Evolutionary conservation across 148 eudicot species (phyloP).

Genomic region (Chenopodium formosanum): DNA sequence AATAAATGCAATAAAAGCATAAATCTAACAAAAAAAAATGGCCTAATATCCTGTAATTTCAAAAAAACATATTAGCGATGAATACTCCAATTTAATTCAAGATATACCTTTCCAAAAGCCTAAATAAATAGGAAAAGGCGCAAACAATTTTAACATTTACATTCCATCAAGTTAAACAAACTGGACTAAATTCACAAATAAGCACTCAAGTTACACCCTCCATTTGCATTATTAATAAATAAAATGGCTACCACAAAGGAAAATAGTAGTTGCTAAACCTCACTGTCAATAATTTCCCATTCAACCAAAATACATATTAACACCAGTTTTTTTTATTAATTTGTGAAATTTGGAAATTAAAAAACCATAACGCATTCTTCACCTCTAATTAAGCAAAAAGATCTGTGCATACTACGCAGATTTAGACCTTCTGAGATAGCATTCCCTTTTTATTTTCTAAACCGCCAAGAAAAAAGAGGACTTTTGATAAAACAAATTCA

Average conservation of each 20-base stretch:
- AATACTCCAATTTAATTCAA: background rate
- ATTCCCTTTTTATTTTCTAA: no score
- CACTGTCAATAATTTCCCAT: background rate
- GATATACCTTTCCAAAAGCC: background rate
- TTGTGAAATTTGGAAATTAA: no score
- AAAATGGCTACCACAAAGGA: background rate
- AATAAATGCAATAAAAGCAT: background rate
- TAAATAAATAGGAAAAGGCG: background rate
- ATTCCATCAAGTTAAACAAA: background rate
- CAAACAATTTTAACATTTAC: background rate
- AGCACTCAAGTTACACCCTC: background rate
- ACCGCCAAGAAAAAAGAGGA: no score
- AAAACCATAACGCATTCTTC: background rate
- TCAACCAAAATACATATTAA: no score
- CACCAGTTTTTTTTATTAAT: no score
- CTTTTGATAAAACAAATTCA: no score
- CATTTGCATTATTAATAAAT: background rate
- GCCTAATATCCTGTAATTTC: background rate
- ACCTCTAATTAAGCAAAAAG: background rate
- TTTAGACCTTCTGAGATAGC: background rate
- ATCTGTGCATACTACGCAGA: background rate
- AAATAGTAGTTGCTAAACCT: background rate
- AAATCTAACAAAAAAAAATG: background rate
- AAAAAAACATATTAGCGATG: background rate
- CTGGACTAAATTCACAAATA: background rate